phyloP scores from a whole-genome alignment of 2,329 filamentous ascomycete genomes.

The Pseudocercospora fijiensis region DNA sequence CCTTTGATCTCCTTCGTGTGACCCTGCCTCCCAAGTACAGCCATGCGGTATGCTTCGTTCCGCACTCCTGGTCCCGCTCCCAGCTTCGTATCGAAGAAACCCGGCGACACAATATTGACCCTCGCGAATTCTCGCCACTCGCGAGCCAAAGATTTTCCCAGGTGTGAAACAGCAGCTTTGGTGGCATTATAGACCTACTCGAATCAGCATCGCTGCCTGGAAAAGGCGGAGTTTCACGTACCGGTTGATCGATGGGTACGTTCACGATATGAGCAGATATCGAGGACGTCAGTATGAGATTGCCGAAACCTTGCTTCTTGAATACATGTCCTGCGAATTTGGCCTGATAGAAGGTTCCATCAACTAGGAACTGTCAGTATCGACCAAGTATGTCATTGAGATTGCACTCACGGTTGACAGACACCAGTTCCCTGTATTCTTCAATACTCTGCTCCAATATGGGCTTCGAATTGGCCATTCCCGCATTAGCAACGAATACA shows the following conservation, averaged over 20 bases:
- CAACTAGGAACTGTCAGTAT: conserved; percentile 25
- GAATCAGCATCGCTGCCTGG: not conserved
- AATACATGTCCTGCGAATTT: conserved; percentile 46
- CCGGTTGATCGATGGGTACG: conserved; percentile 54
- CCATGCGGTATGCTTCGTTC: conserved; percentile 54
- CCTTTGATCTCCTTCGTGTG: conserved; percentile 39
- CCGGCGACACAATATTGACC: conserved; percentile 56
- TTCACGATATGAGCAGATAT: conserved; percentile 41
- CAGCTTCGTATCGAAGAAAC: conserved; percentile 59
- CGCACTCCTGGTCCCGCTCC: conserved; percentile 46
- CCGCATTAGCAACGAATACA: conserved; percentile 85
- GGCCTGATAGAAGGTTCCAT: conserved; percentile 46
- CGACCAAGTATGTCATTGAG: not conserved
- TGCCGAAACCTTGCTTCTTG: conserved; percentile 47
- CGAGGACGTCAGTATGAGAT: conserved; percentile 50
- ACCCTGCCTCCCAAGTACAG: conserved; percentile 46
- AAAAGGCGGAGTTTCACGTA: conserved; percentile 14
- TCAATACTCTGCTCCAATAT: conserved; percentile 55
- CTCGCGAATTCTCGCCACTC: conserved; percentile 58
- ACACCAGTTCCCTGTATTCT: conserved; percentile 54
- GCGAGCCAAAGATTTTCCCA: conserved; percentile 6
- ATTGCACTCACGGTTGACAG: conserved; percentile 52
- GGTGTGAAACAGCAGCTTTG: conserved; percentile 51
- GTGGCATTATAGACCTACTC: conserved; percentile 54
- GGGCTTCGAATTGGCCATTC: conserved; percentile 74